Evolutionary conservation across 768 basidiomycete species (phyloP).

Genomic region (Rhodotorula sphaerocarpa): DNA sequence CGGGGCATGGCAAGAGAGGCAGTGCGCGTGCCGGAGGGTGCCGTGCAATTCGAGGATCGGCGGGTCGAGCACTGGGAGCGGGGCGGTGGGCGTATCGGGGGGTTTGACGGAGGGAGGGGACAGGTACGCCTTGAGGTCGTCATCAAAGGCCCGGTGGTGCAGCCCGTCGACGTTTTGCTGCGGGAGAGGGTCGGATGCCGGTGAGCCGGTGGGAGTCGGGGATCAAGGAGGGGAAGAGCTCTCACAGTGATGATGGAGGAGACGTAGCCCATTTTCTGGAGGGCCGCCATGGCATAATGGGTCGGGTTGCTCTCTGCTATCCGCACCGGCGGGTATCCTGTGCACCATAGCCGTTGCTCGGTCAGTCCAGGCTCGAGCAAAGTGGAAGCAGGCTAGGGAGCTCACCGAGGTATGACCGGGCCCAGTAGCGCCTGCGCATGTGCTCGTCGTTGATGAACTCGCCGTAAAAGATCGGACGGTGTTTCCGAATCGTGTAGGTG

Average conservation of each 20-base stretch:
- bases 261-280: conserved; percentile 61
- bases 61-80: conserved; percentile 12
- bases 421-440: conserved; percentile 74
- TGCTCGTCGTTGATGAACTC: conserved; percentile 25
- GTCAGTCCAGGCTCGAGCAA: conserved; percentile 41
- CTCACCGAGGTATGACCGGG: conserved; percentile 43
- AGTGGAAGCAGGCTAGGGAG: conserved; percentile 38
- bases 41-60: conserved; percentile 36
- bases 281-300: conserved; percentile 74
- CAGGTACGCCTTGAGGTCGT: conserved; percentile 22
- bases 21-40: conserved; percentile 33
- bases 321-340: conserved; percentile 54
- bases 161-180: conserved; percentile 78
- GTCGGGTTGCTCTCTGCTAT: conserved; percentile 77
- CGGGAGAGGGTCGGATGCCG: neutral
- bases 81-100: neutral
- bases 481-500: conserved; percentile 52
- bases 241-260: conserved; percentile 59
- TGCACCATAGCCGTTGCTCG: no score
- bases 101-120: conserved; percentile 11
- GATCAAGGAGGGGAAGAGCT: neutral
- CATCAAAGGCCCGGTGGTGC: conserved; percentile 54
- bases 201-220: no score
- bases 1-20: conserved; percentile 28
- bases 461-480: conserved; percentile 24